Conservation (phyloP, 2,329 filamentous ascomycete species). For the Curvularia eragrostidis region DNA sequence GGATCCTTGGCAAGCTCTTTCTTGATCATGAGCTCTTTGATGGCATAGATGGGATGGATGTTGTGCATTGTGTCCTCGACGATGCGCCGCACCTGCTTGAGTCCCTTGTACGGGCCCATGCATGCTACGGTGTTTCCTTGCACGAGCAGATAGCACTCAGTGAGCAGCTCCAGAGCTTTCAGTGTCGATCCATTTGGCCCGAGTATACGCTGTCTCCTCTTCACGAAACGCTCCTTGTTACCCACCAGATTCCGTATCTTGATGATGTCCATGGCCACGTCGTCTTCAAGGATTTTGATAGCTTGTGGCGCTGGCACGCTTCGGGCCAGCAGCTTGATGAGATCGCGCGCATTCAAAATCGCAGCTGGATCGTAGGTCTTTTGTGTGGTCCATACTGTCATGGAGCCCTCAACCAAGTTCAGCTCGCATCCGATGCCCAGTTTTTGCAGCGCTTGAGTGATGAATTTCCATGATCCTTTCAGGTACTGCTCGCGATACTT, state of each 20-base stretch:
- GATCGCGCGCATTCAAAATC: conserved; percentile 90
- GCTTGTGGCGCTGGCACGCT: conserved; percentile 88
- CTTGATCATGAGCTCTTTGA: conserved; percentile 96
- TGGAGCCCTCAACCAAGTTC: conserved; percentile 92
- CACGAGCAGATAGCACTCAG: conserved; percentile 85
- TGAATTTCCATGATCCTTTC: conserved; percentile 88
- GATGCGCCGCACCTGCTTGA: conserved; percentile 86
- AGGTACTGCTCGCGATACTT: conserved; percentile 97
- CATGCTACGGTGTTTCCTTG: conserved; percentile 94
- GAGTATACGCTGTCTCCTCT: conserved; percentile 89
- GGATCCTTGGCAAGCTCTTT: conserved; percentile 90
- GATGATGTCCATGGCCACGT: conserved; percentile 90
- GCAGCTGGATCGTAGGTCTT: conserved; percentile 91
- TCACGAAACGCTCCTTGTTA: conserved; percentile 95
- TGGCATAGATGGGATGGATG: conserved; percentile 87
- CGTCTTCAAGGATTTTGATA: conserved; percentile 92
- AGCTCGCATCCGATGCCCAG: conserved; percentile 87
- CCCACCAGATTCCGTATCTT: conserved; percentile 90
- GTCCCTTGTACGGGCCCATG: conserved; percentile 90
- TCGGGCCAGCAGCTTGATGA: conserved; percentile 90
- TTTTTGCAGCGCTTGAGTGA: conserved; percentile 87
- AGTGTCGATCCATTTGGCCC: conserved; percentile 91
- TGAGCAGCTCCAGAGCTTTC: conserved; percentile 92
- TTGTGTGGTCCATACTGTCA: conserved; percentile 94
- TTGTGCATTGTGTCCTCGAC: conserved; percentile 98